Evolutionary conservation across 2,329 filamentous ascomycete species (phyloP).

Genomic region (Sordariomycetes sp.): DNA sequence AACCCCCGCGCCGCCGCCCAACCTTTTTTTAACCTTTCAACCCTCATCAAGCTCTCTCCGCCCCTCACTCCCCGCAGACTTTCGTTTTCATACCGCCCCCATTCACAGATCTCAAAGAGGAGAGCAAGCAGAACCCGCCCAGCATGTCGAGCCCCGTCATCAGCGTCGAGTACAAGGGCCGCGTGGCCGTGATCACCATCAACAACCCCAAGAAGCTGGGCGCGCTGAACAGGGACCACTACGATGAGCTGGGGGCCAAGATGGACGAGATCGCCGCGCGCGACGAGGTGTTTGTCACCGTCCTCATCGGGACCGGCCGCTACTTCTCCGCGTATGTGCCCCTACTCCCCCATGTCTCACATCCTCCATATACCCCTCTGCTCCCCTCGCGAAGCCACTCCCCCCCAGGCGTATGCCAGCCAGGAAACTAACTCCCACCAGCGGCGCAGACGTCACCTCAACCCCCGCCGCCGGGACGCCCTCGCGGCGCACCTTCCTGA

Average conservation of each 20-base stretch:
- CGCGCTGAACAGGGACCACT: constrained; percentile 60
- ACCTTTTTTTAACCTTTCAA: neutral
- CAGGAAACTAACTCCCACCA: neutral
- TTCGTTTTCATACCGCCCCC: too few relatives aligned
- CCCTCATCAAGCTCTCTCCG: too few relatives aligned
- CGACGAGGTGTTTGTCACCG: constrained; percentile 74
- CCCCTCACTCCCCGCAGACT: neutral
- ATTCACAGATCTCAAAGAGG: too few relatives aligned
- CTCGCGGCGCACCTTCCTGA: constrained; percentile 46
- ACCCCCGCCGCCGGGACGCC: neutral
- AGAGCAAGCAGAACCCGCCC: neutral
- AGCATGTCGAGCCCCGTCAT: constrained; percentile 13
- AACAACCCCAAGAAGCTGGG: constrained; percentile 82
- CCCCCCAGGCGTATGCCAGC: too few relatives aligned
- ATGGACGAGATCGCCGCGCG: constrained; percentile 68
- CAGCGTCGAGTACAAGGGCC: constrained; percentile 27
- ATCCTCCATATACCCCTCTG: neutral
- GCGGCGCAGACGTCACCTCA: constrained; percentile 7
- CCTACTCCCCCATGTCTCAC: neutral
- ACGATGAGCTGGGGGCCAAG: constrained; percentile 64
- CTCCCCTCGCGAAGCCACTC: neutral
- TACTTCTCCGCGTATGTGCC: constrained; percentile 76
- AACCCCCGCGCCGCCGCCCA: neutral
- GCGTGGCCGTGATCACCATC: constrained; percentile 67
- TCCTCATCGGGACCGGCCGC: constrained; percentile 73